Evolutionary conservation across 805 yeast genomes (phyloP), one percentile per base, ranked within the genome.

Genomic region (Saturnispora galanensis): DNA sequence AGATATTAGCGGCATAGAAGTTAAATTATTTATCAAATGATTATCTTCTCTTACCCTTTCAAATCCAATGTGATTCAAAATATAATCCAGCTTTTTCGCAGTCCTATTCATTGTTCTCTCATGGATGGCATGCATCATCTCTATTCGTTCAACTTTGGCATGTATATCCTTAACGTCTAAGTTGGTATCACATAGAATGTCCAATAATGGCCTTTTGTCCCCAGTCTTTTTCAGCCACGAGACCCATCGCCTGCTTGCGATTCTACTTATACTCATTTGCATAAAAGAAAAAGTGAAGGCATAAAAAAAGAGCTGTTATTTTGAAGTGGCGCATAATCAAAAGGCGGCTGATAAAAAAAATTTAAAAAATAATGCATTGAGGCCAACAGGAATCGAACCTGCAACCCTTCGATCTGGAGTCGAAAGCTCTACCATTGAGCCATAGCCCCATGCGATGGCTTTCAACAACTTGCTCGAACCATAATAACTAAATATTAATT

Each of bases 401-500:
- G 52, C 52, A 47, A 50, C 52, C 52, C 40, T 50, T 50, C 49
- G 52, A 50, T 48, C 75, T 76, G 82, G 82, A 76, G 78, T 76
- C 82, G 77, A 77, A 77, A 74, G 81, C 82, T 76, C 82, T 76
- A 76, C 82, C 82, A 76, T 77, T 76, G 82, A 76, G 82, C 82
- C 81, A 76, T 79, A 77, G 78, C 80, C 71, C 75, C 79, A 67
- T 41, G 31, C 7, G 37, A 34, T 34, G 36, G 10, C 38, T 9
- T 9, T 26, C 11, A 6, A 11, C 7, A 4, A 16, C 10, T 17
- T 26, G 11, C 28, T 16, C 38, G 4, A 7, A 16, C 3, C 17
- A 18, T 5, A 18, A 18, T 5, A 18, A 18, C 5, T 5, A 18
- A 18, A 18, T 18, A 18, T n/a, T 18, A 18, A 18, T 18, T 18